Conservation (phyloP, 2,329 filamentous ascomycete genomes). For the Fusarium sp. region DNA sequence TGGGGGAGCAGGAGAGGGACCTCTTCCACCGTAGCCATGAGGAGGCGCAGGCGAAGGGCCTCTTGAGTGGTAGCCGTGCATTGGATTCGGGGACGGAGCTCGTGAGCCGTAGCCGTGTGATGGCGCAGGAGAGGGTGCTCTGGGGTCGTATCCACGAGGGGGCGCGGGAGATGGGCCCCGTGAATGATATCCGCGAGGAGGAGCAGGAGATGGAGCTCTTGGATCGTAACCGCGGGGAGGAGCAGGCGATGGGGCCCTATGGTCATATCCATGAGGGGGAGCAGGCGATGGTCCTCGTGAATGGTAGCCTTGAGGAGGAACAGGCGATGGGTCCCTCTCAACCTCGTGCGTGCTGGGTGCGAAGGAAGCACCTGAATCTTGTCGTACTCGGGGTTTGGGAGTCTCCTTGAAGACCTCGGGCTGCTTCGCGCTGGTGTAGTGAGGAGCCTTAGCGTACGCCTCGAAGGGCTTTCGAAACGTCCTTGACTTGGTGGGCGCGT, state of each 20-base stretch:
- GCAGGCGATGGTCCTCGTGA: slow-evolving; percentile 45
- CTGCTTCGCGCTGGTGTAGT: slow-evolving; percentile 69
- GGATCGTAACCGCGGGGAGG: slow-evolving; percentile 37
- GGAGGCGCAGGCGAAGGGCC: slow-evolving; percentile 43
- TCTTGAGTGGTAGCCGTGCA: slow-evolving; percentile 40
- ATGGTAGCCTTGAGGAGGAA: slow-evolving; percentile 43
- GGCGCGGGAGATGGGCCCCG: slow-evolving; percentile 44
- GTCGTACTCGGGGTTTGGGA: slow-evolving; percentile 48
- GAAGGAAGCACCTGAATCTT: slow-evolving; percentile 54
- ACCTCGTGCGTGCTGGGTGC: slow-evolving; percentile 36
- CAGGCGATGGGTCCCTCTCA: slow-evolving; percentile 42
- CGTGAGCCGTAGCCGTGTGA: slow-evolving; percentile 45
- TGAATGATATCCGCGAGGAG: slow-evolving; percentile 45
- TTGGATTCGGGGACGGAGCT: slow-evolving; percentile 42
- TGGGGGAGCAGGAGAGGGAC: slow-evolving; percentile 41
- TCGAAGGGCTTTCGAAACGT: slow-evolving; percentile 72
- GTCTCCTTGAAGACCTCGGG: slow-evolving; percentile 63
- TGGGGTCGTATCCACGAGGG: slow-evolving; percentile 29
- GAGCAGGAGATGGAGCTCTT: slow-evolving; percentile 43
- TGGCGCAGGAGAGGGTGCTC: slow-evolving; percentile 47
- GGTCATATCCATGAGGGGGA: slow-evolving; percentile 41
- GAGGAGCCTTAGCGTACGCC: slow-evolving; percentile 70
- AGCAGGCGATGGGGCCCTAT: slow-evolving; percentile 45
- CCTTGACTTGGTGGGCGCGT: slow-evolving; percentile 65
- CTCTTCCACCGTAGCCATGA: slow-evolving; percentile 48